These are phyloP conservation scores for Aspergillus carbonarius DNA, from an alignment of 2,329 filamentous ascomycete genomes.

Conservation along the genomic window DNA sequence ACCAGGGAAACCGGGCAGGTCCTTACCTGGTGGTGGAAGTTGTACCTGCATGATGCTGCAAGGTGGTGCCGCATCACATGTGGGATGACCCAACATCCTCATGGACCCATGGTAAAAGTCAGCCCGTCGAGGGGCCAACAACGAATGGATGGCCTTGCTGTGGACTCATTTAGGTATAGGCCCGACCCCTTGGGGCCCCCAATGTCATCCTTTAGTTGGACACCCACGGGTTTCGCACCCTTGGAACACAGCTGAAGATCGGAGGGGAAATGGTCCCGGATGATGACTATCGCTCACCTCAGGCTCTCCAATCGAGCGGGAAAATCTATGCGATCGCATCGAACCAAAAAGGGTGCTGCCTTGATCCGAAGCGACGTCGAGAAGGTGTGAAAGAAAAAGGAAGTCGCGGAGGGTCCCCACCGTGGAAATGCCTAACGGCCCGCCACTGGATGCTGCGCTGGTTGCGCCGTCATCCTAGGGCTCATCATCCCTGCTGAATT, in stretches of 20 bases:
- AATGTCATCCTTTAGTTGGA: not conserved
- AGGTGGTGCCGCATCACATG: not conserved
- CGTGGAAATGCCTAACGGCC: not conserved
- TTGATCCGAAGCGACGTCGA: not conserved
- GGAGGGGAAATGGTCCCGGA: no score
- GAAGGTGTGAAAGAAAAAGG: not conserved
- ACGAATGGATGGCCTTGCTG: no score
- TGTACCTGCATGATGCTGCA: not conserved
- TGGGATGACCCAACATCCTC: not conserved
- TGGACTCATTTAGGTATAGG: not conserved
- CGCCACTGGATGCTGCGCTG: not conserved
- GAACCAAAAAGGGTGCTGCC: not conserved
- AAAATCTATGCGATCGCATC: not conserved
- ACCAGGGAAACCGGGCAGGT: not conserved
- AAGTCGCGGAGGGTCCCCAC: not conserved
- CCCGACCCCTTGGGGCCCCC: not conserved
- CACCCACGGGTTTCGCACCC: not conserved
- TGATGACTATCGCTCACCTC: no score
- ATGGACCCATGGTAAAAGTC: no score
- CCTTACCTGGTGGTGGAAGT: not conserved
- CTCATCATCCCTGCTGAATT: not conserved
- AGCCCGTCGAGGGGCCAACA: no score
- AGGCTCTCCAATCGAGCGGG: not conserved
- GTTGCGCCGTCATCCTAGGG: not conserved
- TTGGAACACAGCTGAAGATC: not conserved